Conservation (phyloP, 2,329 filamentous ascomycete genomes). For the Colletotrichum spaethianum region DNA sequence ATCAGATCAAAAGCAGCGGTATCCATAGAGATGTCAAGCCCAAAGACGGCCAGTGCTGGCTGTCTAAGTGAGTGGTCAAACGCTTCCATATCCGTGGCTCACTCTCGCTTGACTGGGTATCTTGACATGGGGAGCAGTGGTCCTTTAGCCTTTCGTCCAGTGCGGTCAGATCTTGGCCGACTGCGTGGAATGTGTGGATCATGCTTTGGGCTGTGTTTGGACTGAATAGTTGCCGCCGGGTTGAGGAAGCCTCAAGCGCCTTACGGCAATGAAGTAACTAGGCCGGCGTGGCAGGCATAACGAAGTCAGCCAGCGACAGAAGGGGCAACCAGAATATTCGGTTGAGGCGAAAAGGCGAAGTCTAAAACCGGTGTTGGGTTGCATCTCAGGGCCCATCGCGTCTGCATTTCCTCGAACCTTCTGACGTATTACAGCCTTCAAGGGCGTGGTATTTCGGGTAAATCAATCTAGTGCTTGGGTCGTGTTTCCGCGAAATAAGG, state of each 20-base stretch:
- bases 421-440: conserved; percentile 31
- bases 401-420: conserved; percentile 9
- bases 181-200: conserved; percentile 39
- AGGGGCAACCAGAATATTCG: conserved; percentile 5
- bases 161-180: conserved; percentile 38
- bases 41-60: conserved; percentile 14
- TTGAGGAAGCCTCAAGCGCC: conserved; percentile 9
- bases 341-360: neutral
- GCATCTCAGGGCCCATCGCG: conserved; percentile 9
- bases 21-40: conserved; percentile 6
- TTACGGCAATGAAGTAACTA: conserved; percentile 13
- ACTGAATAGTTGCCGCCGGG: conserved; percentile 22
- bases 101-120: neutral
- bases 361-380: neutral
- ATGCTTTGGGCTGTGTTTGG: conserved; percentile 39
- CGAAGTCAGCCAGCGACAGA: neutral
- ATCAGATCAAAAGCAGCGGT: conserved; percentile 22
- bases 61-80: conserved; percentile 9
- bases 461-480: conserved; percentile 3
- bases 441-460: conserved; percentile 10
- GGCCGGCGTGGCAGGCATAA: neutral
- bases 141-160: conserved; percentile 26
- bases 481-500: conserved; percentile 22
- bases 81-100: conserved; percentile 1
- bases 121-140: conserved; percentile 4